Evolutionary conservation across 169 alveolate species (phyloP), one percentile per base, ranked within the genome.

Genomic region (Cystoisospora suis): DNA sequence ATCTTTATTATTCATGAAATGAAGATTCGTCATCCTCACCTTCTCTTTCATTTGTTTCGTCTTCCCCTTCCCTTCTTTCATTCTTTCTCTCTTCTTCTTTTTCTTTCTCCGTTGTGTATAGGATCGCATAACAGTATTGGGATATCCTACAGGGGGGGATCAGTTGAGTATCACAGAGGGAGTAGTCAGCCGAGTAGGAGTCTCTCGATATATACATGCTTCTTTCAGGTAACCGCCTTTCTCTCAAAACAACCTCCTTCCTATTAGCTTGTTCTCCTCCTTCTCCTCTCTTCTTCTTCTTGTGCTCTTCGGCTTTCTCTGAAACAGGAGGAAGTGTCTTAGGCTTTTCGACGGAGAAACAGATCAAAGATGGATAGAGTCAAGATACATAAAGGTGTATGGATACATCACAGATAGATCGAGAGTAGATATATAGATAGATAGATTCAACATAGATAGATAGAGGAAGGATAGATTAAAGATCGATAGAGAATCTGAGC

Each of bases 71-170:
- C 65, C 20, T 9, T 20, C n/a, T 20, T 9, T 53, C 65, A 15
- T 20, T 53, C 65, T 15, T 20, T 20, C 20, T 20, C 20, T 9
- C 65, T 20, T 20, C 20, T 20, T 9, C 65, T 20, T 9, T 53
- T 53, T 9, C 65, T 53, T 53, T 53, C n/a, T 20, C n/a, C 65
- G 9, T 9, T 20, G n/a, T 53, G 65, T 53, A 15, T 53, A 20
- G 20, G n/a, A n/a, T n/a, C 65, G 65, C 65, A 20, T 9, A 15
- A 20, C n/a, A 53, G 98, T 96, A 38, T 93, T 95, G 38, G 98
- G 98, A 4, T 96, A 95, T 81, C 98, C 98, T 49, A 90, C 95
- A n/a, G 98, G 98, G 0, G 98, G 98, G 27, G 98, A 95, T 86
- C 96, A 95, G 89, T 91, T 96, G 58, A 95, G 97, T 87, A 94